A percentile compares a stretch with the other conserved stretches of the same genome.
These are phyloP conservation scores for Arabis hirsuta DNA, from an alignment of 345 rosid species.

Conservation along the genomic window DNA sequence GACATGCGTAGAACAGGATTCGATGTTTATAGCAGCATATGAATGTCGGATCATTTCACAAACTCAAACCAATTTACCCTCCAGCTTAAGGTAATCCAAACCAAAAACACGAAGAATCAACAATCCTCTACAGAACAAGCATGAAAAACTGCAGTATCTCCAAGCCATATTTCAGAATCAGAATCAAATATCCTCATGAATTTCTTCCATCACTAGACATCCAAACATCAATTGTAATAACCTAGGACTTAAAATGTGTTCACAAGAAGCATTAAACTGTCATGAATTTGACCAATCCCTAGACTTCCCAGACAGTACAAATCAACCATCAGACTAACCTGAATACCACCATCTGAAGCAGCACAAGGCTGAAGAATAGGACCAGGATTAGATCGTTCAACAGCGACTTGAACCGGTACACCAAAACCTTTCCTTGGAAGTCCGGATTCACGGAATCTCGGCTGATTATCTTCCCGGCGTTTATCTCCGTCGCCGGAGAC, in stretches of 20 bases:
- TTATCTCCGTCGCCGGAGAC: conserved; percentile 32
- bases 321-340: conserved; percentile 51
- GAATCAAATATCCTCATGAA: background rate
- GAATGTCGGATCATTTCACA: background rate
- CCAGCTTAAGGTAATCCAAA: background rate
- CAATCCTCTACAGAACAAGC: conserved; percentile 24
- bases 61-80: background rate
- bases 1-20: background rate
- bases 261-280: no score
- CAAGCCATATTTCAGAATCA: background rate
- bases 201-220: no score
- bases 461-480: conserved; percentile 33
- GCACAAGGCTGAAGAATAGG: conserved; percentile 69
- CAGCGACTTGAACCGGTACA: conserved; percentile 79
- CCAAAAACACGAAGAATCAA: conserved; percentile 10
- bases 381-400: conserved; percentile 67
- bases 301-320: background rate
- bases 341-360: conserved; percentile 88
- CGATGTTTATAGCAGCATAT: background rate
- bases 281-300: background rate
- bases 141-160: conserved; percentile 1
- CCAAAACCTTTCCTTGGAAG: conserved; percentile 80
- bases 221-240: no score
- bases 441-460: conserved; percentile 63
- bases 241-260: no score